These are phyloP conservation scores for Wallacemonas rigidus DNA, from an alignment of 208 protist genomes.

Conservation along the genomic window DNA sequence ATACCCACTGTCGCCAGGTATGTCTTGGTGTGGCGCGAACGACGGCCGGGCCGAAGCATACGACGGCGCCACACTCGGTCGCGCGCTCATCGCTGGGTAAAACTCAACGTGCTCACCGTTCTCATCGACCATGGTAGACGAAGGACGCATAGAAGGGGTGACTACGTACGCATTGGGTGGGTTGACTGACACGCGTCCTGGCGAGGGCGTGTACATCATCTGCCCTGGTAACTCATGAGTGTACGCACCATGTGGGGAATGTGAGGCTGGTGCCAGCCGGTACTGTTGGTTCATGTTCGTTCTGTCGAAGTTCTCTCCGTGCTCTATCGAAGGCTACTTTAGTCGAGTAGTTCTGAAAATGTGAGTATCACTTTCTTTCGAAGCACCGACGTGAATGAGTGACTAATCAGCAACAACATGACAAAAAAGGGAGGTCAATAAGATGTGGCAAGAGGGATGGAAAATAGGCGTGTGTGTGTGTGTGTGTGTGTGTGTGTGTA, in stretches of 20 bases:
- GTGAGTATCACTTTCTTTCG: too few relatives aligned
- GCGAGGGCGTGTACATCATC: conserved; percentile 5
- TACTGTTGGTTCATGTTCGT: conserved; percentile 1
- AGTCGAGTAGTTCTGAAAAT: too few relatives aligned
- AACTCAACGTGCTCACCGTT: conserved; percentile 14
- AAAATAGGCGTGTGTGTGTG: conserved; percentile 1
- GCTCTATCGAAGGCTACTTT: too few relatives aligned
- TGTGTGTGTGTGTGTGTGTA: neutral
- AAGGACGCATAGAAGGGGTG: conserved; percentile 5
- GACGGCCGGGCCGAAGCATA: neutral
- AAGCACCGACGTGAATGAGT: too few relatives aligned
- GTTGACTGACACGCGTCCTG: neutral
- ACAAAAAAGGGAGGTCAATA: neutral
- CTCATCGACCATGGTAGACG: conserved; percentile 14
- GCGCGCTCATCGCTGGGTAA: conserved; percentile 15
- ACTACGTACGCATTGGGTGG: neutral
- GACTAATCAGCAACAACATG: too few relatives aligned
- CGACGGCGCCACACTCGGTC: neutral
- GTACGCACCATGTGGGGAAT: neutral
- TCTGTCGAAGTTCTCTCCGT: neutral
- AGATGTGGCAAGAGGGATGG: conserved; percentile 5
- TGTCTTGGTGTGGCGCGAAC: neutral
- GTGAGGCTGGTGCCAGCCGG: neutral
- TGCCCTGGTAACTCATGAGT: conserved; percentile 5
- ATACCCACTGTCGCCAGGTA: neutral